Conservation (phyloP, 2,329 filamentous ascomycete genomes). For the Penicillium digitatum region DNA sequence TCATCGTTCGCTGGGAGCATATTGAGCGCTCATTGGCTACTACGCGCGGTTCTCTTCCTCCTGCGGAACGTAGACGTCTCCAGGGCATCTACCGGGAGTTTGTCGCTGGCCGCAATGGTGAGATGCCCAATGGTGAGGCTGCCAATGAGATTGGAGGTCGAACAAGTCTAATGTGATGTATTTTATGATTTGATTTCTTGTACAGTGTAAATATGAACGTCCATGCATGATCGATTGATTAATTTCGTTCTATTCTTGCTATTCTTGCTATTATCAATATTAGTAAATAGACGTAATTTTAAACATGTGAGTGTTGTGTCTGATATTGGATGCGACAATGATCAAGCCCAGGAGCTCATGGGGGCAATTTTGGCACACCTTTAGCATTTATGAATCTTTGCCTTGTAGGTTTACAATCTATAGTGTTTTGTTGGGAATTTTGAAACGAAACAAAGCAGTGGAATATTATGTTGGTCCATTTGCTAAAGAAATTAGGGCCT, state of each 20-base stretch:
- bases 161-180: slow-evolving; percentile 78
- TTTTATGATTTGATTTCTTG: background rate
- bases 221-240: background rate
- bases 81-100: slow-evolving; percentile 87
- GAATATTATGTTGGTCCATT: background rate
- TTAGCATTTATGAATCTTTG: background rate
- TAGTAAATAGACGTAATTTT: background rate
- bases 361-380: background rate
- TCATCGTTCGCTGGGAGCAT: slow-evolving; percentile 80
- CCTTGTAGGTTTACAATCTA: no score
- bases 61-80: slow-evolving; percentile 69
- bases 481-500: background rate
- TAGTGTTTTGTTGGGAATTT: no score
- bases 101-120: slow-evolving; percentile 83
- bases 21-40: slow-evolving; percentile 70
- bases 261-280: slow-evolving; percentile 7
- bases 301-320: background rate
- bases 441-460: background rate
- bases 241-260: slow-evolving; percentile 4
- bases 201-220: slow-evolving; percentile 22
- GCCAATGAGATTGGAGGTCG: slow-evolving; percentile 88
- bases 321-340: background rate
- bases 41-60: slow-evolving; percentile 78
- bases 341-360: background rate
- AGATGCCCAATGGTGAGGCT: slow-evolving; percentile 91